A percentile compares a stretch with the other conserved stretches of the same genome.
phyloP scores from a whole-genome alignment of 2,329 filamentous ascomycete genomes.

The Paraphoma chrysanthemicola region DNA sequence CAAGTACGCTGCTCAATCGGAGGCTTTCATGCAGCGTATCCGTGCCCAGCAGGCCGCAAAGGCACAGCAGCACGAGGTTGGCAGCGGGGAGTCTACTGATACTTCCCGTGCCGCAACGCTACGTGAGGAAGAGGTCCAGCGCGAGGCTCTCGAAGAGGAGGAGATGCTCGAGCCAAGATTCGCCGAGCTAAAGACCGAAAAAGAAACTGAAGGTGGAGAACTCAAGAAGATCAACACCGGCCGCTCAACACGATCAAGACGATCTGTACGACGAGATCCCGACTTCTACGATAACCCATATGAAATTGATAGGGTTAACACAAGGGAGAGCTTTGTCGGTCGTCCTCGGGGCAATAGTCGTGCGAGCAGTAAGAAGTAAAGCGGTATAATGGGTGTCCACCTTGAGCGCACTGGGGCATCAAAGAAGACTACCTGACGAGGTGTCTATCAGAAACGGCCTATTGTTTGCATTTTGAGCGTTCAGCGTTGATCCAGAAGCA shows the following conservation, averaged over 20 bases:
- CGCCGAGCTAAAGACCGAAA: slow-evolving; percentile 48
- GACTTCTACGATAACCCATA: slow-evolving; percentile 54
- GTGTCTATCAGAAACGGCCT: neutral
- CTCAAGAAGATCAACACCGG: slow-evolving; percentile 40
- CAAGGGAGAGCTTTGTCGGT: slow-evolving; percentile 52
- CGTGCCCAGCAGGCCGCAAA: slow-evolving; percentile 40
- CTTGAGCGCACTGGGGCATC: too few species aligned
- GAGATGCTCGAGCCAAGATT: slow-evolving; percentile 37
- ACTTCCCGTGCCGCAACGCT: slow-evolving; percentile 34
- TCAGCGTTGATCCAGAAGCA: neutral
- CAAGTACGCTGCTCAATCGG: slow-evolving; percentile 73
- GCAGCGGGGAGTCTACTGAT: slow-evolving; percentile 20
- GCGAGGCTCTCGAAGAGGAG: slow-evolving; percentile 29
- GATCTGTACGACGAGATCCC: slow-evolving; percentile 32
- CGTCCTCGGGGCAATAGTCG: slow-evolving; percentile 29
- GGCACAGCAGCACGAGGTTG: slow-evolving; percentile 14
- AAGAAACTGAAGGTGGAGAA: slow-evolving; percentile 33
- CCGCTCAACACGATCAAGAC: slow-evolving; percentile 32
- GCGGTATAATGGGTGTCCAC: too few species aligned
- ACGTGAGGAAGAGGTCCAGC: slow-evolving; percentile 36
- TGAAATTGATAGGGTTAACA: slow-evolving; percentile 58
- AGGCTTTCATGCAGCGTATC: slow-evolving; percentile 62
- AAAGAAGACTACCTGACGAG: neutral
- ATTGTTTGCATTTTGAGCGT: slow-evolving; percentile 10
- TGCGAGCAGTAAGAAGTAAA: slow-evolving; percentile 15